A percentile compares a stretch with the other conserved stretches of the same genome.
Conservation (phyloP, 805 yeast species). For the Yamadazyma scolyti region DNA sequence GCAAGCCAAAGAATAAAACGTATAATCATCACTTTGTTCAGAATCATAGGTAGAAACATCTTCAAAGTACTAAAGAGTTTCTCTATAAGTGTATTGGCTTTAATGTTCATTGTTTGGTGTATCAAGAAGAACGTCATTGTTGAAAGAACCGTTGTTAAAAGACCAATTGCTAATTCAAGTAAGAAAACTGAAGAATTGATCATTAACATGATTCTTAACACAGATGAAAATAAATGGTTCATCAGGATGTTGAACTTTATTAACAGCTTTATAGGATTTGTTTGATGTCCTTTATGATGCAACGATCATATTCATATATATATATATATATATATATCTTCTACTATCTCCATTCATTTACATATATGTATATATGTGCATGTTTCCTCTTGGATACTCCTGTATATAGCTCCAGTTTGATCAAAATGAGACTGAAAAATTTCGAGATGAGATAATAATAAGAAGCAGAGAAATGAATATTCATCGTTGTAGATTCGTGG, state of each 20-base stretch:
- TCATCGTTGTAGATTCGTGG: slow-evolving; percentile 91
- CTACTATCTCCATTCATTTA: too few species aligned
- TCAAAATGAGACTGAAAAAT: slow-evolving; percentile 12
- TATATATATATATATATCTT: too few species aligned
- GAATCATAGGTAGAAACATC: slow-evolving; percentile 24
- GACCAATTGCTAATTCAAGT: slow-evolving; percentile 15
- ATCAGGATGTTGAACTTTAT: slow-evolving; percentile 31
- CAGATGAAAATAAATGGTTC: slow-evolving; percentile 43
- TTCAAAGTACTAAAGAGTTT: slow-evolving; percentile 30
- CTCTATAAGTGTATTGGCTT: slow-evolving; percentile 31
- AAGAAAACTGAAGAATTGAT: slow-evolving; percentile 35
- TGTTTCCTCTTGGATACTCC: too few species aligned
- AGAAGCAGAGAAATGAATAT: slow-evolving; percentile 50
- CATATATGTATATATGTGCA: too few species aligned
- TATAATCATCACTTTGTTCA: slow-evolving; percentile 18
- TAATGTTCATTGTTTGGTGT: slow-evolving; percentile 40
- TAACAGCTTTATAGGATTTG: slow-evolving; percentile 42
- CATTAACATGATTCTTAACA: slow-evolving; percentile 39
- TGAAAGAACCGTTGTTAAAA: slow-evolving; percentile 34
- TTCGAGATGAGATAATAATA: slow-evolving; percentile 12
- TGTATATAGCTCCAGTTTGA: too few species aligned
- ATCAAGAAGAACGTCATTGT: slow-evolving; percentile 38
- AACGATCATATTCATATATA: too few species aligned
- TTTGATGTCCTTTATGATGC: too few species aligned
- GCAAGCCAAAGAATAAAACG: slow-evolving; percentile 17